Base-by-base conservation (phyloP, 768 basidiomycete genomes). In the Gautieria morchelliformis region DNA sequence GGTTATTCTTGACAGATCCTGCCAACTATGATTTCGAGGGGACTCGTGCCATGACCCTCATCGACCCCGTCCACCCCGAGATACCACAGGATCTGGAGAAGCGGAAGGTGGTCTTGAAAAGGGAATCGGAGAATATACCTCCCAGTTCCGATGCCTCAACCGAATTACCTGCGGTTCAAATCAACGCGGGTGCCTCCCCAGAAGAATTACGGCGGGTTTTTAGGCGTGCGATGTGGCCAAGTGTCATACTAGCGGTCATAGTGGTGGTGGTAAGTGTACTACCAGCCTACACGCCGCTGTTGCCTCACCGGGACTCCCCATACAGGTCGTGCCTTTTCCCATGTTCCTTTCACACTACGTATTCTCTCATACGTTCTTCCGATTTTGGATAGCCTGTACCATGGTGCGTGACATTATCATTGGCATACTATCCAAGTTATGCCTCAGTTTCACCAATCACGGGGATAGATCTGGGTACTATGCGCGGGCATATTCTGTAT, bases 301-400 rank as follows among this genome's bases (percentile, higher is more conserved):
- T 32, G 8, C 42, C 4, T 15, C 37, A 63, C 52, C 49, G 30
- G 45, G 35, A 44, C 20, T 3, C 14, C 20, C 44, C 17, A 40
- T 32, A 12, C 48, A 17, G 48, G 20, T 47, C 71, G 71, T 72
- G 1, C 73, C 73, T 1, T 53, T 75, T 7, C 74, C 72, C 12
- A 68, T 71, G 71, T 70, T 72, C 56, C 73, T 74, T 62, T 71
- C 71, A 56, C 66, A 68, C 50, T 69, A 74, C 51, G 52, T 73
- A 11, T 72, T 70, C 48, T 70, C 67, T 45, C 66, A 67, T 44
- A 59, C 60, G 27, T 75, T 73, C 62, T 73, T 64, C 53, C 63
- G 59, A 41, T 74, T 74, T 58, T 74, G 72, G 74, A 69, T 69
- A 14, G 67, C 73, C 4, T 65, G 70, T 20, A 69, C 70, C 52